Evolutionary conservation across 208 protist species (phyloP).

Genomic region (Trypanosoma caninum): DNA sequence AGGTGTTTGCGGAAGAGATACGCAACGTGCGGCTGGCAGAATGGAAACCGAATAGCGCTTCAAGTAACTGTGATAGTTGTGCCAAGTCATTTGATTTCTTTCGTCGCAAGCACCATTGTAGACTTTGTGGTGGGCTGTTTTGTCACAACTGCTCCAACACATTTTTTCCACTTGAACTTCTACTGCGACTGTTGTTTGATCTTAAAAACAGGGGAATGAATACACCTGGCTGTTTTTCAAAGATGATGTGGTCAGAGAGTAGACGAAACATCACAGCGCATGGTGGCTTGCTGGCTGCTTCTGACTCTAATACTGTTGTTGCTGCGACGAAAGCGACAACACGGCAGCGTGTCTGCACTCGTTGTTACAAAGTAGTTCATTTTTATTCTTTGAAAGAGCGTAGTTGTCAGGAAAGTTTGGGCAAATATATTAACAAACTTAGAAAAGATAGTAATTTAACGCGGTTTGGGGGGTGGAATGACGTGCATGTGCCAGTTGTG

Average conservation of each 20-base stretch:
- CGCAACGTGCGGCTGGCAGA: neutral
- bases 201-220: neutral
- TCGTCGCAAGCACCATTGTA: conserved; percentile 12
- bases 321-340: neutral
- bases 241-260: too few species aligned
- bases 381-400: too few species aligned
- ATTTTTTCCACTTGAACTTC: neutral
- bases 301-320: too few species aligned
- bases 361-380: neutral
- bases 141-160: conserved; percentile 8
- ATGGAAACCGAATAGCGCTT: conserved; percentile 11
- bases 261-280: too few species aligned
- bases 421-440: too few species aligned
- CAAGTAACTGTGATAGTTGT: neutral
- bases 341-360: conserved; percentile 5
- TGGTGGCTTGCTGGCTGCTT: too few species aligned
- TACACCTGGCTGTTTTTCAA: too few species aligned
- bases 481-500: too few species aligned
- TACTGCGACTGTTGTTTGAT: neutral
- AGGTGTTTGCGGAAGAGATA: neutral
- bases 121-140: conserved; percentile 12
- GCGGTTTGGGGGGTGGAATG: too few species aligned
- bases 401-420: too few species aligned
- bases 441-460: too few species aligned
- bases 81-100: conserved; percentile 2